phyloP scores from a whole-genome alignment of 2,329 filamentous ascomycete genomes.

The Fusarium algeriense region DNA sequence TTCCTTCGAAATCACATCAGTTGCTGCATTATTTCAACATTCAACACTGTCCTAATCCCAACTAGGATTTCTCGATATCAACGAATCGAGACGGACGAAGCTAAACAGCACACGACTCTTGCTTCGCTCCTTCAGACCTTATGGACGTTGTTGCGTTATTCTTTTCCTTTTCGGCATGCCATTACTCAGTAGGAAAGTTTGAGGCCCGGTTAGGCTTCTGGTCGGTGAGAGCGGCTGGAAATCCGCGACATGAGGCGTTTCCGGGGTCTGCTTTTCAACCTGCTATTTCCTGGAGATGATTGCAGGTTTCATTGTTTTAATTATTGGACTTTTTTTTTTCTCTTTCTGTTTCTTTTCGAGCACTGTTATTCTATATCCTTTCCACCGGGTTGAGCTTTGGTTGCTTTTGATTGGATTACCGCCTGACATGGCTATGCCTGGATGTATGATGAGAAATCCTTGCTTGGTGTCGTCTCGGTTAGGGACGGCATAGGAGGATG shows the following conservation, averaged over 20 bases:
- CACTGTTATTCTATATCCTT: slow-evolving; percentile 23
- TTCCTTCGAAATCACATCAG: slow-evolving; percentile 16
- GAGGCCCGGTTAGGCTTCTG: slow-evolving; percentile 49
- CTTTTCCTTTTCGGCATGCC: slow-evolving; percentile 24
- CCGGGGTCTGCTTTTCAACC: slow-evolving; percentile 22
- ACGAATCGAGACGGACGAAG: slow-evolving; percentile 10
- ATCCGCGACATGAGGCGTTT: slow-evolving; percentile 46
- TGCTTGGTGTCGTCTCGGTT: slow-evolving; percentile 7
- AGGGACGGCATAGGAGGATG: slow-evolving; percentile 18
- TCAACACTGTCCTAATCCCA: slow-evolving; percentile 29
- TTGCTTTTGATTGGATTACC: slow-evolving; percentile 26
- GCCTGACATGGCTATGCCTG: slow-evolving; percentile 17
- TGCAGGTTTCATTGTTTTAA: slow-evolving; percentile 17
- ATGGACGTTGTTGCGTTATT: slow-evolving; percentile 2
- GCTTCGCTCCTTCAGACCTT: slow-evolving; percentile 24
- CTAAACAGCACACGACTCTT: slow-evolving; percentile 22
- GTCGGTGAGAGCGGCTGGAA: slow-evolving; percentile 56
- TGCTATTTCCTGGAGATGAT: slow-evolving; percentile 23
- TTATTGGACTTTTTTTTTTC: background rate
- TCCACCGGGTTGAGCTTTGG: background rate
- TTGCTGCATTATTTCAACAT: slow-evolving; percentile 35
- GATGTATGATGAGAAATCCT: slow-evolving; percentile 22
- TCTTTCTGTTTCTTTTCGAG: background rate
- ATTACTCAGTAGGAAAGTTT: slow-evolving; percentile 42
- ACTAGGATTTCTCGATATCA: slow-evolving; percentile 12